phyloP scores from a whole-genome alignment of 1,284 basidiomycete species.

The Austroboletus rostrupii region DNA sequence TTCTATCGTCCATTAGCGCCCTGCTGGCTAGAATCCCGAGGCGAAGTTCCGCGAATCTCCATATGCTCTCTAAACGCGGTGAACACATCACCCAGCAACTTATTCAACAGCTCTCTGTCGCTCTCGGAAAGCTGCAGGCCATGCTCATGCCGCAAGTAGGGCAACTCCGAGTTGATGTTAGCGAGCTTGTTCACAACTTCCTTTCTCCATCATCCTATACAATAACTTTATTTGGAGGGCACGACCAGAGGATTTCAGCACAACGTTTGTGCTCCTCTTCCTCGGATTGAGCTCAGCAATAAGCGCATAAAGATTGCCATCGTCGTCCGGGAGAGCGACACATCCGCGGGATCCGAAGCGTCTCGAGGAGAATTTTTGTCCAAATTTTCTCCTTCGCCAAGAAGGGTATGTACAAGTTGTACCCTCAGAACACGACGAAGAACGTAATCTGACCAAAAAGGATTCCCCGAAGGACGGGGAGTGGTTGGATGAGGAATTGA shows the following conservation, averaged over 20 bases:
- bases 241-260: constrained; percentile 5
- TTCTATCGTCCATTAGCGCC: too few species aligned
- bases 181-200: constrained; percentile 17
- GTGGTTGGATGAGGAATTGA: constrained; percentile 29
- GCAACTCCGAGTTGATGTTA: background rate
- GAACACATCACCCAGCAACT: constrained; percentile 14
- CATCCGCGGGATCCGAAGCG: constrained; percentile 12
- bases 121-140: background rate
- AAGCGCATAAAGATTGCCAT: constrained; percentile 18
- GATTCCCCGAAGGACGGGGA: constrained; percentile 25
- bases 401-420: constrained; percentile 25
- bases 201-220: constrained; percentile 21
- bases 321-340: constrained; percentile 13
- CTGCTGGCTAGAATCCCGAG: constrained; percentile 5
- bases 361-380: constrained; percentile 11
- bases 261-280: background rate
- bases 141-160: background rate
- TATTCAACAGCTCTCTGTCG: constrained; percentile 8
- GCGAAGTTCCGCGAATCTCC: background rate
- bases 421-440: constrained; percentile 23
- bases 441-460: constrained; percentile 31
- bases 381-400: constrained; percentile 27
- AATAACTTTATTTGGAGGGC: constrained; percentile 18
- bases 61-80: constrained; percentile 17
- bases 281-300: background rate